Evolutionary conservation across 108 stramenopile genomes (phyloP).

Genomic region (Licmophora abbreviata): DNA sequence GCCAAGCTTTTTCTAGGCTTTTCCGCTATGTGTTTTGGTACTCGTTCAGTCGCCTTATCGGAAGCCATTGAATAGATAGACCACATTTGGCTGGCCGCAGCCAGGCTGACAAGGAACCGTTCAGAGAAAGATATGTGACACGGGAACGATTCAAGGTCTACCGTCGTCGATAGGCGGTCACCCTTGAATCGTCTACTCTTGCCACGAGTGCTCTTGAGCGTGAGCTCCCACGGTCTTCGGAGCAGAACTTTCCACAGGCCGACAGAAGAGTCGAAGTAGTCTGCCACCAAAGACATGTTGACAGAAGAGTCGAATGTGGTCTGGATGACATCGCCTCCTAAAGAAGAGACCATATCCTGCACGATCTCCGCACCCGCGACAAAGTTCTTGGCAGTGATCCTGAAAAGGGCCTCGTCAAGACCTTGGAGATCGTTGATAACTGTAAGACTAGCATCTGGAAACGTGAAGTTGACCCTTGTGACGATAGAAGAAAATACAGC

Average conservation of each 20-base stretch:
- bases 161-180: constrained; percentile 41
- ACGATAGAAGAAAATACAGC: neutral
- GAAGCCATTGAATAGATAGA: constrained; percentile 46
- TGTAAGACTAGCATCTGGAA: constrained; percentile 53
- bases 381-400: constrained; percentile 47
- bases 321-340: constrained; percentile 13
- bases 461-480: constrained; percentile 42
- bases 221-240: constrained; percentile 62
- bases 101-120: constrained; percentile 71
- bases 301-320: constrained; percentile 29
- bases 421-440: constrained; percentile 82
- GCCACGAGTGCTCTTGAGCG: constrained; percentile 43
- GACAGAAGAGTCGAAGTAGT: constrained; percentile 69
- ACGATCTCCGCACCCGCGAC: constrained; percentile 12
- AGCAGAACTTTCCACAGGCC: constrained; percentile 62
- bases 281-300: constrained; percentile 45
- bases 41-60: constrained; percentile 1
- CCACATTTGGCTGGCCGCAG: constrained; percentile 75
- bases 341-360: neutral
- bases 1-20: constrained; percentile 38
- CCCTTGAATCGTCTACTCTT: constrained; percentile 36
- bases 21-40: neutral
- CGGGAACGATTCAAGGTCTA: constrained; percentile 72
- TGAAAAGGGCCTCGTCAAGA: constrained; percentile 75
- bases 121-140: constrained; percentile 76